Conservation (phyloP, 2,329 filamentous ascomycete genomes). For the Aspergillus calidoustus region DNA sequence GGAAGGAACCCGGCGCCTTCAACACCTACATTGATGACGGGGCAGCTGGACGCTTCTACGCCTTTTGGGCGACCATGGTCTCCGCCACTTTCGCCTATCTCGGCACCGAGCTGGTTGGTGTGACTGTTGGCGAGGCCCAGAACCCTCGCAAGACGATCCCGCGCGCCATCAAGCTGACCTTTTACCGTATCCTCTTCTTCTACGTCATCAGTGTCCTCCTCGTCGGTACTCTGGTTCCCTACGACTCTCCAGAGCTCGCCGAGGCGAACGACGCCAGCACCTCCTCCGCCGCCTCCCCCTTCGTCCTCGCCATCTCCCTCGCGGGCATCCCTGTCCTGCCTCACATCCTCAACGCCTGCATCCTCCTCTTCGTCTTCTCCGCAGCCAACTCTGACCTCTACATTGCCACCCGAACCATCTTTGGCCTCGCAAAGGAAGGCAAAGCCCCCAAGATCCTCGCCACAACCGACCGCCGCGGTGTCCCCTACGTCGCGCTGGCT, state of each 20-base stretch:
- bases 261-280: constrained; percentile 53
- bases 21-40: constrained; percentile 52
- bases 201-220: constrained; percentile 76
- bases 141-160: constrained; percentile 79
- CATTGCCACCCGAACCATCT: constrained; percentile 73
- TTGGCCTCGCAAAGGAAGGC: constrained; percentile 72
- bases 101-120: constrained; percentile 76
- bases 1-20: constrained; percentile 66
- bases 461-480: constrained; percentile 71
- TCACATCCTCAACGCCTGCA: constrained; percentile 73
- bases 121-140: constrained; percentile 78
- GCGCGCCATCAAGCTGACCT: constrained; percentile 77
- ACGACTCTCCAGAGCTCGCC: constrained; percentile 64
- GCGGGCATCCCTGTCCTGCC: constrained; percentile 67
- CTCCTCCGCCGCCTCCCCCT: constrained; percentile 69
- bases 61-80: constrained; percentile 72
- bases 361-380: constrained; percentile 76
- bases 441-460: constrained; percentile 74
- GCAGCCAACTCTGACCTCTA: constrained; percentile 79
- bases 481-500: constrained; percentile 69
- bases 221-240: constrained; percentile 77
- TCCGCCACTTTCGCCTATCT: constrained; percentile 80
- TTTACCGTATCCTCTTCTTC: constrained; percentile 81
- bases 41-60: constrained; percentile 60
- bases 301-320: constrained; percentile 72